These are phyloP conservation scores for Bruguiera gymnorhiza DNA, from an alignment of 345 rosid species.

Conservation along the genomic window DNA sequence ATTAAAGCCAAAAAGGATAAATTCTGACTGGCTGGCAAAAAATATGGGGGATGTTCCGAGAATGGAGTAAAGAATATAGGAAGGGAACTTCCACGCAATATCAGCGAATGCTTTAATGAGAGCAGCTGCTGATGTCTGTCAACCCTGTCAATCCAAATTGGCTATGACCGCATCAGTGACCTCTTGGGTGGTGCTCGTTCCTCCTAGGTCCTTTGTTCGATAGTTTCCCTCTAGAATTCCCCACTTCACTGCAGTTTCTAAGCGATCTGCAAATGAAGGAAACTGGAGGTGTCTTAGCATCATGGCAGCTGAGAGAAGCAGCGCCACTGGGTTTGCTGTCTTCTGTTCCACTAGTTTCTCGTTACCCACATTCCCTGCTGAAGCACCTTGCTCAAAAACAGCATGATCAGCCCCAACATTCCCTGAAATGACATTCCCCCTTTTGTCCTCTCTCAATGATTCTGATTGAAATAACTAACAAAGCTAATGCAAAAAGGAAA, in stretches of 20 bases:
- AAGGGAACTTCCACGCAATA: slow-evolving; percentile 12
- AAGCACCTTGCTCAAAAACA: slow-evolving; percentile 94
- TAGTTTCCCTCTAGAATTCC: slow-evolving; percentile 64
- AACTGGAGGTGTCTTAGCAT: slow-evolving; percentile 97
- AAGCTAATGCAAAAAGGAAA: no score
- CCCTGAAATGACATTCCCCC: slow-evolving; percentile 41
- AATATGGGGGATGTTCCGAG: slow-evolving; percentile 5
- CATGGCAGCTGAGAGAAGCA: slow-evolving; percentile 95
- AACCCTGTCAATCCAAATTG: slow-evolving; percentile 39
- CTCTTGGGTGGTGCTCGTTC: slow-evolving; percentile 67
- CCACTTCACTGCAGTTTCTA: slow-evolving; percentile 75
- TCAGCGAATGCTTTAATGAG: slow-evolving; percentile 7
- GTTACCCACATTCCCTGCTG: slow-evolving; percentile 92
- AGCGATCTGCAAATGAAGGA: slow-evolving; percentile 84
- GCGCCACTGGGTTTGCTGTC: slow-evolving; percentile 91
- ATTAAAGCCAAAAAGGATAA: slow-evolving; percentile 14
- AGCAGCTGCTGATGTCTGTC: slow-evolving; percentile 6
- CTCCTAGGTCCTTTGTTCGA: slow-evolving; percentile 87
- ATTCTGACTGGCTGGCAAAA: not conserved
- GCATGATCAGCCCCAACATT: slow-evolving; percentile 94
- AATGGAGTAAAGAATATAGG: slow-evolving; percentile 12
- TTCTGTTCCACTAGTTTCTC: slow-evolving; percentile 54
- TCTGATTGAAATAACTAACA: not conserved
- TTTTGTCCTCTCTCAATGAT: not conserved
- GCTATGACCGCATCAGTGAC: slow-evolving; percentile 76